Base-by-base conservation (phyloP, 192 early-diverging fungal species). In the Geosiphon pyriformis region DNA sequence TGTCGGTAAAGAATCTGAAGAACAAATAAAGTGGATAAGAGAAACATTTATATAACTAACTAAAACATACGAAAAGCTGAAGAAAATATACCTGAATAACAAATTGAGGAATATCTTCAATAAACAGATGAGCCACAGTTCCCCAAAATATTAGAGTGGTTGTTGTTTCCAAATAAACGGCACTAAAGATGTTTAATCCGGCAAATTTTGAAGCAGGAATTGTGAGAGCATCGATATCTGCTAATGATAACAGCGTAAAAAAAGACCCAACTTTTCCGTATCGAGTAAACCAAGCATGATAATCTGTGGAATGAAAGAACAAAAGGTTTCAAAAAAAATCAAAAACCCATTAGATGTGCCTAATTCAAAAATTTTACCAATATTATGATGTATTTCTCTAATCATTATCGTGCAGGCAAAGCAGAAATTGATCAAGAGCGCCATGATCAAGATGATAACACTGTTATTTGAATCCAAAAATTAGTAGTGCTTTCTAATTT, bases 21-120 rank as follows among this genome's bases (percentile, higher is more conserved):
- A n/a, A n/a, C n/a, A n/a, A n/a, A n/a, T n/a, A n/a, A n/a, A n/a
- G n/a, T n/a, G n/a, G n/a, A n/a, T n/a, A n/a, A n/a, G n/a, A n/a
- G n/a, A n/a, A n/a, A n/a, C n/a, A n/a, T n/a, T n/a, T n/a, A n/a
- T n/a, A n/a, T n/a, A n/a, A n/a, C n/a, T n/a, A n/a, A n/a, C n/a
- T n/a, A n/a, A n/a, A n/a, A n/a, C n/a, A n/a, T n/a, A n/a, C n/a
- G n/a, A n/a, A n/a, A n/a, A n/a, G n/a, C n/a, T n/a, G n/a, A n/a
- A n/a, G n/a, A n/a, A n/a, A n/a, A 47, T 47, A 18, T 54, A 54
- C 52, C 20, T 54, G 52, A 12, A 54, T 54, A 7, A 54, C 20
- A n/a, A 54, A 54, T 20, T 54, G 52, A 7, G 52, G 52, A 54
- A 54, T 54, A 54, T 54, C 52, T 54, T 54, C 52, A 26, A 54